Evolutionary conservation across 768 basidiomycete species (phyloP), one percentile per base, ranked within the genome.

Genomic region (Leccinum disarticulatum): DNA sequence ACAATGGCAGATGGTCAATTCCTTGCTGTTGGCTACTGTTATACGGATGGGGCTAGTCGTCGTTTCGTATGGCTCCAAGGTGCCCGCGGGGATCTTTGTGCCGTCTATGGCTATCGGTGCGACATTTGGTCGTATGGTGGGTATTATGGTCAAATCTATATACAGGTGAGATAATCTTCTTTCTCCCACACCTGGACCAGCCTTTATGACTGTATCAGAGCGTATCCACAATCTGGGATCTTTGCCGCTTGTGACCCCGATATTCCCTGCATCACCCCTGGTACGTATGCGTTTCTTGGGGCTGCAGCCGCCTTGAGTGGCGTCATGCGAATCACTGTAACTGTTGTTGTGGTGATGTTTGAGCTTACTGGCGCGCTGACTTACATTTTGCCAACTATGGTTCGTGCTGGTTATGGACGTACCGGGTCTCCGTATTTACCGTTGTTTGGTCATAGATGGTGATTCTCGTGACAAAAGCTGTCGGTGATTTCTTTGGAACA

Each of bases 41-140:
- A 87, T 98, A 57, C 87, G 96, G 4, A 90, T 84, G 22, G 87
- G 84, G 10, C 79, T 98, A 50, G 93, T 98, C 52, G 84, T 98
- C 22, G 77, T 98, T 25, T 94, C 93, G 3, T 99, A 98, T 71
- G 97, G 97, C 0, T 91, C 88, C 69, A 98, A 94, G 73, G 97
- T 99, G 0, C 97, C 97, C 1, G 92, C 92, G 11, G 97, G 97
- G 27, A 99, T 99, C 65, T 99, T 99, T 65, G 93, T 99, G 0
- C 97, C 97, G 2, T 97, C 95, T 3, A 98, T 99, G 97, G 97
- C 96, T 1, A 88, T 98, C 57, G 97, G 97, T 41, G 97, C 97
- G 4, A 90, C 93, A 0, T 98, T 98, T 69, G 97, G 97, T 2
- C 81, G 97, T 41, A 97, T 98, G 94, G 78, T 99, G 17, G 97